Evolutionary conservation across 2,329 filamentous ascomycete species (phyloP).

Genomic region (Sporothrix dimorphospora): DNA sequence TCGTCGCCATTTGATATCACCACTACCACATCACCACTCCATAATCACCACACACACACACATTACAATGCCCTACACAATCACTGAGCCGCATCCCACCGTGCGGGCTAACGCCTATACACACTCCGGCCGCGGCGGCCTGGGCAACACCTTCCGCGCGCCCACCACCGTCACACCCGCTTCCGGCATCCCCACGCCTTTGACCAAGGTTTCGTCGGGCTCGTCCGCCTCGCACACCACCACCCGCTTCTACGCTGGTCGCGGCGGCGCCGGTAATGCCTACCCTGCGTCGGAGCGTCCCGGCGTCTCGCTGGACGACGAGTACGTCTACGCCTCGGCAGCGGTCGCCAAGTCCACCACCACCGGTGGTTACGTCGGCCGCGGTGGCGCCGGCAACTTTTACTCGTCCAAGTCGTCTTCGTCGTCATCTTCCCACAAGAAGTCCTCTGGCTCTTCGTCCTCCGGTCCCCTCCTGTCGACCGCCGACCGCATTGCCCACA

Average conservation of each 20-base stretch:
- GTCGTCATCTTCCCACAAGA: constrained; percentile 28
- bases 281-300: constrained; percentile 55
- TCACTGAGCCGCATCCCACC: constrained; percentile 55
- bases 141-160: constrained; percentile 59
- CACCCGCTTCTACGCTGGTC: constrained; percentile 65
- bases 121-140: constrained; percentile 59
- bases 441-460: background rate
- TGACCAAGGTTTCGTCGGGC: constrained; percentile 47
- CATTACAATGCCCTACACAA: constrained; percentile 48
- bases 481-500: constrained; percentile 25
- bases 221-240: constrained; percentile 45
- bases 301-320: constrained; percentile 69
- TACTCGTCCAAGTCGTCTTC: constrained; percentile 37
- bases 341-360: constrained; percentile 55
- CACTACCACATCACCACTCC: background rate
- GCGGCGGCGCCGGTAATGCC: constrained; percentile 69
- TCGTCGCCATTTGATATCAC: background rate
- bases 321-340: constrained; percentile 57
- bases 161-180: constrained; percentile 48
- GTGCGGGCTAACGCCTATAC: constrained; percentile 51
- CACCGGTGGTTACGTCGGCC: constrained; percentile 62
- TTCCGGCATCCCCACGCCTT: constrained; percentile 55
- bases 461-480: constrained; percentile 23
- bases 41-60: background rate
- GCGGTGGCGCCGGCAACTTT: constrained; percentile 66